Evolutionary conservation across 2,329 filamentous ascomycete species (phyloP), one percentile per base, ranked within the genome.

Genomic region (Leptodontidium sp.): DNA sequence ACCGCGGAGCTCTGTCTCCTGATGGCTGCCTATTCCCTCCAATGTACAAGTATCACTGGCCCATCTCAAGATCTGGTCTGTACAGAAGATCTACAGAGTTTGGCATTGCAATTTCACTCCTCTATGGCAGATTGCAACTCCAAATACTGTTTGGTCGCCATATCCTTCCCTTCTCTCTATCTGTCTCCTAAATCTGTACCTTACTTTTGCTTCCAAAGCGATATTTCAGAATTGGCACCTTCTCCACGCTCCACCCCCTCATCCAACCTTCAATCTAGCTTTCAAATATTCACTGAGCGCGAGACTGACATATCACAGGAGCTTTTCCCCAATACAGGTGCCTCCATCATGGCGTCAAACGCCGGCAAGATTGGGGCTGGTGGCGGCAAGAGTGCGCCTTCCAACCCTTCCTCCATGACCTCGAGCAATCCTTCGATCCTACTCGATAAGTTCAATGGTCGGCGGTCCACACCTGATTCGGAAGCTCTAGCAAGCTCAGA

Each of bases 401-500:
- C 84, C 4, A 79, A 83, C 32, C 73, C 66, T 29, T 73, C 75
- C 24, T 73, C 73, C 77, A 90, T 88, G 81, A 80, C 83, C 70
- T 85, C 87, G 26, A 88, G 81, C 74, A 91, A 84, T 75, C 88
- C 91, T 68, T 88, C 88, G 49, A 83, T 90, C 49, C 82, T 93
- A 59, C 84, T 93, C 43, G 93, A 95, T 62, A 96, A 94, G 79
- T 85, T 91, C 61, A 91, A 92, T 76, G 86, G 90, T 66, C 89
- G 94, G 75, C 91, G 92, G 65, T 94, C 93, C 8, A 98, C 95
- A 1, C 95, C 95, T 26, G 96, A 98, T 78, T 98, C 94, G 3
- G 95, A 98, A 79, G 95, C 93, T 63, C 84, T 98, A 69, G 94
- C 92, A 64, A 98, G 95, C 73, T 98, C 94, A 14, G 96, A 98